Conservation (phyloP, 257 asterid genomes). For the Nicotiana undulata region DNA sequence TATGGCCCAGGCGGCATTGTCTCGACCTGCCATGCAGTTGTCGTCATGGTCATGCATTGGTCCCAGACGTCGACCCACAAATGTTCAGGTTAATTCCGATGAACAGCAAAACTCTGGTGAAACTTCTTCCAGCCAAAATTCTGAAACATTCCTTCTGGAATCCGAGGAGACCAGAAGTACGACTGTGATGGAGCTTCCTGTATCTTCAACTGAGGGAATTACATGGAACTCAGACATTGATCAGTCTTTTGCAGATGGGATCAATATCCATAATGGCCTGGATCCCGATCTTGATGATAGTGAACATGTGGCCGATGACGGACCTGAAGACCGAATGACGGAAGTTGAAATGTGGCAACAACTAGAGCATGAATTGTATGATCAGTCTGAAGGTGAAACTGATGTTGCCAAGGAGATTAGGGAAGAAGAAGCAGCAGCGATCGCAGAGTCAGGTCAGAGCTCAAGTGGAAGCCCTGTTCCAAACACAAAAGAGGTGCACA, state of each 20-base stretch:
- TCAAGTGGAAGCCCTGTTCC: conserved; percentile 42
- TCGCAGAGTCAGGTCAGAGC: conserved; percentile 52
- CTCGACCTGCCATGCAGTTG: conserved; percentile 54
- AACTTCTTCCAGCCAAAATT: conserved; percentile 34
- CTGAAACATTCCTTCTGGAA: conserved; percentile 41
- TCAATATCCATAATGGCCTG: conserved; percentile 13
- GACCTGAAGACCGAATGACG: conserved; percentile 63
- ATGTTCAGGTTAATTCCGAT: conserved; percentile 22
- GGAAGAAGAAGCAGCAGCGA: conserved; percentile 80
- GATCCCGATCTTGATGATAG: conserved; percentile 23
- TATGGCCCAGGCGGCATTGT: conserved; percentile 97
- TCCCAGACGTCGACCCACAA: conserved; percentile 77
- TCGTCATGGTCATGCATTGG: conserved; percentile 95
- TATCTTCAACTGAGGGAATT: conserved; percentile 38
- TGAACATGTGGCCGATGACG: conserved; percentile 39
- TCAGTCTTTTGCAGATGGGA: conserved; percentile 20
- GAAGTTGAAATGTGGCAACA: conserved; percentile 96
- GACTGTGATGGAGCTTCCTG: conserved; percentile 33
- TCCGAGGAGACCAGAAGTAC: conserved; percentile 30
- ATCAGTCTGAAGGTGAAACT: conserved; percentile 33
- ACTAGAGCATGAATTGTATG: conserved; percentile 82
- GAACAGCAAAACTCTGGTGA: conserved; percentile 25
- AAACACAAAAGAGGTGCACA: conserved; percentile 67
- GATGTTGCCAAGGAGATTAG: conserved; percentile 56
- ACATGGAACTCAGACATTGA: conserved; percentile 24